Evolutionary conservation across 1,139 yeast genomes (phyloP), one percentile per base, ranked within the genome.

Genomic region (Tardiomyces blankii): DNA sequence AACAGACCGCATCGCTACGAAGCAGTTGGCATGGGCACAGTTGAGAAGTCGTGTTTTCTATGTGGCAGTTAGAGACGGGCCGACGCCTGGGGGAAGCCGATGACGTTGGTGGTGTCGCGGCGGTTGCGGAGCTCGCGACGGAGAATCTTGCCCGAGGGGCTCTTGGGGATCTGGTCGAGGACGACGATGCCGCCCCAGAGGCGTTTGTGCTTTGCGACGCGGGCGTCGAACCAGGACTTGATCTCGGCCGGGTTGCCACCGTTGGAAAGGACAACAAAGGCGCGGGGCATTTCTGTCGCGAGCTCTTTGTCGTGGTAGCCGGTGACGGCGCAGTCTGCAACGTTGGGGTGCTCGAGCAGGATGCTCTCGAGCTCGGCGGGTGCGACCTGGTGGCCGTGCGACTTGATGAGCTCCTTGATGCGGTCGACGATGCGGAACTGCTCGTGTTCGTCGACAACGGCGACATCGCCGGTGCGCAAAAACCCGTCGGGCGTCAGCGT

Each of bases 301-400:
- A 58, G 56, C 6, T 60, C 60, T 9, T 54, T 55, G 41, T 56
- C 58, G 45, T 49, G 49, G 21, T 62, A 57, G 6, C 70, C 70
- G 38, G 58, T 56, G 5, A 66, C 70, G 0, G 69, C 70, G 2
- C 54, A 57, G 47, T 66, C 70, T 3, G 52, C 52, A 12, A 66
- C 65, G 18, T 50, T 47, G n/a, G 62, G 60, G 46, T 62, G 58
- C 9, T 80, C 68, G 40, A 82, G 65, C 51, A 83, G 77, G 18
- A 72, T 63, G 52, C 78, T 81, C 59, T 84, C 93, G 45, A 84
- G 75, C 61, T 78, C 82, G 50, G 86, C 93, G 1, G 93, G 91
- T 0, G 91, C 82, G 33, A 84, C 80, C 61, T 84, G 86, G 61
- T 83, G 89, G 49, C 91, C 93, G 64, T 84, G 89, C 8, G 86